Evolutionary conservation across 2,329 filamentous ascomycete species (phyloP), one percentile per base, ranked within the genome.

Genomic region (Phyllosticta paracitricarpa): DNA sequence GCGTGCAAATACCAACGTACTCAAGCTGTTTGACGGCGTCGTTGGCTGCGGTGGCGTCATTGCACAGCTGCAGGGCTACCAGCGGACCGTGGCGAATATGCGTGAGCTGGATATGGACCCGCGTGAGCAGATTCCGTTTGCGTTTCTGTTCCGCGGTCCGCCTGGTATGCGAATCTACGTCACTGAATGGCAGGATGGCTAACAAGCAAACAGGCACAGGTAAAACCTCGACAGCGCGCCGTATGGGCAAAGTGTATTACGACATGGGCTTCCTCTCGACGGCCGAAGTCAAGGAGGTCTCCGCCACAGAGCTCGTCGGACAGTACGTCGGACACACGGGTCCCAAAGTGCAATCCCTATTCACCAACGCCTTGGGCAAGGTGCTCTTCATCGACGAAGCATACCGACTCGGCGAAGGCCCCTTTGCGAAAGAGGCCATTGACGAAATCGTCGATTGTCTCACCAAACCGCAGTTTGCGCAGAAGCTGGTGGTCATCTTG

Each of bases 231-330:
- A 89, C 81, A 0, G 89, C 89, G 0, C 76, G 80, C n/a, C 88
- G 86, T 63, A 89, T 92, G 80, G 88, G 88, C 3, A 82, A 89
- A 64, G 77, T 92, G 0, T 92, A 84, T 67, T 91, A 89, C 67
- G 84, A 91, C 65, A 83, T 91, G 79, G 87, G 87, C 0, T 82
- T 91, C 35, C 73, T 92, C 0, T 73, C 82, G 0, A 77, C 76
- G 0, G 79, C 78, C 0, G 81, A 86, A 26, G 85, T 91, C 0
- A 69, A 85, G 0, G 85, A 90, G 59, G 82, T 79, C 54, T 91
- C 88, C 0, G 85, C 86, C 0, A 83, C 84, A 0, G 87, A 91
- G 35, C 69, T 92, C 0, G 78, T 92, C 0, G 88, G 84, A 0
- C 76, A 87, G 63, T 91, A 84, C 63, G 66, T 89, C 0, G 88